Base-by-base conservation (phyloP, 805 yeast species). In the Saccharomycodes ludwigii region DNA sequence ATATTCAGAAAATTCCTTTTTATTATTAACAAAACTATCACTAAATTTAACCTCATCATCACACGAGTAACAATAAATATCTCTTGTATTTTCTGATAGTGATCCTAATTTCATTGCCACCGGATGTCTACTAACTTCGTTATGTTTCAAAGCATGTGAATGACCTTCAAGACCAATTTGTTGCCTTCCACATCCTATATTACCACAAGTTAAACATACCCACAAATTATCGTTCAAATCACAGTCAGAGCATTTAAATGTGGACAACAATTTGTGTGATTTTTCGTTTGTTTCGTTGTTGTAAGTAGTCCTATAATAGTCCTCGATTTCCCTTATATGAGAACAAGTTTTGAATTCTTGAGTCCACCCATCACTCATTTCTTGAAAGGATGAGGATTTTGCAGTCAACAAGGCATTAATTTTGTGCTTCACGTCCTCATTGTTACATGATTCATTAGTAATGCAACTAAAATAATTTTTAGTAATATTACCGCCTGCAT, bases 91-190 rank as follows among this genome's bases (percentile, higher is more conserved):
- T 2, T 74, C 65, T 1, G 93, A 76, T 27, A 91, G 66, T 0
- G 95, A 83, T 1, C 98, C 98, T 28, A 91, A 58, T 47, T 91
- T 91, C 6, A 86, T 81, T 0, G 96, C 95, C 12, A 86, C 72
- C 2, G 83, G 71, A 55, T 91, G 98, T 1, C 61, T 63, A 0
- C 70, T 42, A 0, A 38, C 22, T 23, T 76, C 71, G 47, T 52
- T 76, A 55, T 91, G 99, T 0, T 55, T 50, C 37, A 88, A 58
- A 0, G 94, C 97, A 53, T 91, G 98, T 1, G 94, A 76, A 48
- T 88, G 73, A 5, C 99, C 99, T n/a, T 85, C 78, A 9, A 80
- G 72, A 21, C 97, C 98, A 48, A 81, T 83, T 54, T 91, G 98
- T 20, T 76, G 75, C 41, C 99, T 64, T 5, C 99, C 99, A 58